These are phyloP conservation scores for Sechiopsis laciniata DNA, from an alignment of 306 rosid genomes.

Conservation along the genomic window DNA sequence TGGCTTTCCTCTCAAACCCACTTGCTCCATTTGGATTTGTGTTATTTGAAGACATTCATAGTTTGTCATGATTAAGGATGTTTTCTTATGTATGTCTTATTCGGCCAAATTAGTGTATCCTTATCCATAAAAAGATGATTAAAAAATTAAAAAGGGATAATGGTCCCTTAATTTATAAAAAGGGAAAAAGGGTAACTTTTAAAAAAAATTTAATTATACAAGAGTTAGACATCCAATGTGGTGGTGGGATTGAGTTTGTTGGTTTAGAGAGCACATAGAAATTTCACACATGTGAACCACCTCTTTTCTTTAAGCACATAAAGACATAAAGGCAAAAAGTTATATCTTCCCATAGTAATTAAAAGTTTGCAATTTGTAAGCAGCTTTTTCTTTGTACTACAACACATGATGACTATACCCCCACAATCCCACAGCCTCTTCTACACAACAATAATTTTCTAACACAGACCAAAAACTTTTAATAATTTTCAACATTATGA, in stretches of 20 bases:
- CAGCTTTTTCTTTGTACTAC: slow-evolving; percentile 2
- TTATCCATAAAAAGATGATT: background rate
- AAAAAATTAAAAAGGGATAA: background rate
- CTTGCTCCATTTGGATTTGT: background rate
- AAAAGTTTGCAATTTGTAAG: too few relatives aligned
- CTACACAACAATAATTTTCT: background rate
- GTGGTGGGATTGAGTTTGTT: background rate
- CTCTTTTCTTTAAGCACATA: background rate
- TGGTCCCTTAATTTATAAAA: background rate
- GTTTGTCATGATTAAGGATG: background rate
- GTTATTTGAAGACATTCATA: background rate
- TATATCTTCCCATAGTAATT: background rate
- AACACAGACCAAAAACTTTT: background rate
- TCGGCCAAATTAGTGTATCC: background rate
- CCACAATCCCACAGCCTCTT: background rate
- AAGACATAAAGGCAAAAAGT: slow-evolving; percentile 4
- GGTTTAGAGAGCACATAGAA: background rate
- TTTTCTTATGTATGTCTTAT: background rate
- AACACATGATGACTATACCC: background rate
- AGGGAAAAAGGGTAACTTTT: background rate
- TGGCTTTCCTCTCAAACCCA: background rate
- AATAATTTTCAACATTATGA: too few relatives aligned
- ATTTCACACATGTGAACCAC: slow-evolving; percentile 14
- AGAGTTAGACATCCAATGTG: background rate
- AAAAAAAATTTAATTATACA: too few relatives aligned